A percentile compares a stretch with the other conserved stretches of the same genome.
Evolutionary conservation across 1,139 yeast species (phyloP).

Genomic region (Saccharomyces hybrid): DNA sequence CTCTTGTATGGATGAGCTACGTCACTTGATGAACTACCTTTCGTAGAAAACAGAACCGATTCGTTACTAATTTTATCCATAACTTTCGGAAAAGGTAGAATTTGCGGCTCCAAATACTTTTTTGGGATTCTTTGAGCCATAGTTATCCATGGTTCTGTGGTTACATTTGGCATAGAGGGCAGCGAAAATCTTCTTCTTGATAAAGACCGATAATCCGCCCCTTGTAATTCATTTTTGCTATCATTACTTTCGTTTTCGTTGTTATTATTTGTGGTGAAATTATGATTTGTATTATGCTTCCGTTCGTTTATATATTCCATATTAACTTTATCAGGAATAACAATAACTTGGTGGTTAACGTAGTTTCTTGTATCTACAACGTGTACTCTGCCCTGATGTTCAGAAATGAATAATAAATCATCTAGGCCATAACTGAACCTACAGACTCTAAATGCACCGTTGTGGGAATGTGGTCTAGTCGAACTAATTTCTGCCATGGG

Average conservation of each 20-base stretch:
- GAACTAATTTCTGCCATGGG: slow-evolving; percentile 53
- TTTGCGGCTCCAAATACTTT: slow-evolving; percentile 26
- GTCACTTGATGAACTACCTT: not conserved
- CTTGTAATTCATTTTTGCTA: not conserved
- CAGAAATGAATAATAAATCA: slow-evolving; percentile 69
- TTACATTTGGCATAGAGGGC: slow-evolving; percentile 4
- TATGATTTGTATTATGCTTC: not conserved
- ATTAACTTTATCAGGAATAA: slow-evolving; percentile 39
- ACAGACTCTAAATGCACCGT: slow-evolving; percentile 47
- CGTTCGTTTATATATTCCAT: slow-evolving; percentile 6
- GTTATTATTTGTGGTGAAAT: slow-evolving; percentile 1
- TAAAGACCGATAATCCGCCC: slow-evolving; percentile 1
- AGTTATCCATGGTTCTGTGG: slow-evolving; percentile 26
- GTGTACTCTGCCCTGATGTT: slow-evolving; percentile 83
- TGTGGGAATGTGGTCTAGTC: slow-evolving; percentile 45
- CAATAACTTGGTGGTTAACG: slow-evolving; percentile 67
- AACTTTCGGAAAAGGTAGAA: slow-evolving; percentile 29
- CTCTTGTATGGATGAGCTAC: not conserved
- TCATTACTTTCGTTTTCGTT: not conserved
- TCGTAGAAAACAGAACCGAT: not conserved
- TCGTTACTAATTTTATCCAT: slow-evolving; percentile 19
- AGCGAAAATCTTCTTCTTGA: slow-evolving; percentile 6
- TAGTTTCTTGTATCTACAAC: slow-evolving; percentile 68
- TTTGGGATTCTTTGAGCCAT: slow-evolving; percentile 25
- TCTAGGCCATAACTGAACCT: slow-evolving; percentile 65